A percentile compares a stretch with the other conserved stretches of the same genome.
These are phyloP conservation scores for Paramecium octaurelia DNA, from an alignment of 73 alveolate species.

Conservation along the genomic window DNA sequence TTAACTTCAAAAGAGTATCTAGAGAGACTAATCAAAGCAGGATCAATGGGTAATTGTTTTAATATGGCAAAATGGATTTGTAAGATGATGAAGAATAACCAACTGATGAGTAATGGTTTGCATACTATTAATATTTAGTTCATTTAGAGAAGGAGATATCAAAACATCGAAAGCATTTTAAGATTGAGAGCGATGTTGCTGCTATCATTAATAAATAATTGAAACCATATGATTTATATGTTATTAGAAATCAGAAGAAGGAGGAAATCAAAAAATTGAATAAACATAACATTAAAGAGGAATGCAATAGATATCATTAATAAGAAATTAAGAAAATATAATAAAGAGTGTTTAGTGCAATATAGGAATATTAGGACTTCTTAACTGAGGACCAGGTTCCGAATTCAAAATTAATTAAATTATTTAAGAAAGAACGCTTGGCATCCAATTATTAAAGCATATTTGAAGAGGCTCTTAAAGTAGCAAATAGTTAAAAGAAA, in stretches of 20 bases:
- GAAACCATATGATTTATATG: not conserved
- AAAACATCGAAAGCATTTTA: not conserved
- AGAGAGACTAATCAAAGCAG: conserved; percentile 17
- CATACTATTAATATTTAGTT: conserved; percentile 1
- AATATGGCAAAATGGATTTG: conserved; percentile 13
- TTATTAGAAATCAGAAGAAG: not conserved
- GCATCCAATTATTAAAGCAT: not conserved
- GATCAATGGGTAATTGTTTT: not conserved
- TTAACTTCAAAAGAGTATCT: conserved; percentile 8
- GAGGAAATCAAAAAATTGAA: not conserved
- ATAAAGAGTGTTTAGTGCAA: not conserved
- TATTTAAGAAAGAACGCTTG: not conserved
- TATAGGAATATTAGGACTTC: not conserved
- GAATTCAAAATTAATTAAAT: not conserved
- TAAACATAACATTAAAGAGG: not conserved
- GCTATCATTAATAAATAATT: not conserved
- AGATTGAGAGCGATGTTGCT: conserved; percentile 14
- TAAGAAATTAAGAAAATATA: not conserved
- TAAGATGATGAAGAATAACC: conserved; percentile 5
- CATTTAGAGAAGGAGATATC: not conserved
- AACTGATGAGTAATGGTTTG: not conserved
- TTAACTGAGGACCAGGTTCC: not conserved
- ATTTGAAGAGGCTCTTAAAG: conserved; percentile 3
- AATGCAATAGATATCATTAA: not conserved
- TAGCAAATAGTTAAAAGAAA: not conserved